Conservation (phyloP, 371 early-diverging fungal species). For the Haplosporangium sp. region DNA sequence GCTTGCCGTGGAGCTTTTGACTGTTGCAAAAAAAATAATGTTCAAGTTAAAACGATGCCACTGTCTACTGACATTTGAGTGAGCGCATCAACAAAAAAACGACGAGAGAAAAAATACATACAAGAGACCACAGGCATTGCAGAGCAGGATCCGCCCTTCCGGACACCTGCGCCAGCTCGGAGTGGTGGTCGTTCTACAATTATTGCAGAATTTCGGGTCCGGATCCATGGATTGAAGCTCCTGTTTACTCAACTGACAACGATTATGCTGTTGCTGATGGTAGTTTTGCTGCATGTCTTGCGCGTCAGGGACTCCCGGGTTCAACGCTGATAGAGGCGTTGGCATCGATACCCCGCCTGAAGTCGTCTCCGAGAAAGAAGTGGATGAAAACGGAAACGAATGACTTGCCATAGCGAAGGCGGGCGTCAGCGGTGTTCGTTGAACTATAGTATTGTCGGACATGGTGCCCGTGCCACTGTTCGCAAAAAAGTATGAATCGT, state of each 20-base stretch:
- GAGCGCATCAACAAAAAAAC: background rate
- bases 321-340: background rate
- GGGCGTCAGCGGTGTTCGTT: no score
- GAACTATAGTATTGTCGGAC: background rate
- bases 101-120: slow-evolving; percentile 4
- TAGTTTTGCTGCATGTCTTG: background rate
- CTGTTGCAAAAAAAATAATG: slow-evolving; percentile 1
- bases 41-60: background rate
- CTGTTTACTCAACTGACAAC: slow-evolving; percentile 16
- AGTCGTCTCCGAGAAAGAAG: background rate
- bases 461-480: background rate
- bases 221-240: slow-evolving; percentile 36
- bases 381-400: no score
- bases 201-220: slow-evolving; percentile 43
- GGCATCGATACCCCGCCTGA: background rate
- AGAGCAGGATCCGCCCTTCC: slow-evolving; percentile 40
- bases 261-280: background rate
- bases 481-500: background rate
- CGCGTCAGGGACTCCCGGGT: background rate
- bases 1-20: slow-evolving; percentile 40
- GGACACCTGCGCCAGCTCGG: slow-evolving; percentile 52
- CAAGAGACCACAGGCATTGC: slow-evolving; percentile 52
- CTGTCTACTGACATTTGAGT: no score
- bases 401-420: no score
- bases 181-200: slow-evolving; percentile 38